phyloP scores from a whole-genome alignment of 257 asterid genomes.

The Sherardia arvensis region DNA sequence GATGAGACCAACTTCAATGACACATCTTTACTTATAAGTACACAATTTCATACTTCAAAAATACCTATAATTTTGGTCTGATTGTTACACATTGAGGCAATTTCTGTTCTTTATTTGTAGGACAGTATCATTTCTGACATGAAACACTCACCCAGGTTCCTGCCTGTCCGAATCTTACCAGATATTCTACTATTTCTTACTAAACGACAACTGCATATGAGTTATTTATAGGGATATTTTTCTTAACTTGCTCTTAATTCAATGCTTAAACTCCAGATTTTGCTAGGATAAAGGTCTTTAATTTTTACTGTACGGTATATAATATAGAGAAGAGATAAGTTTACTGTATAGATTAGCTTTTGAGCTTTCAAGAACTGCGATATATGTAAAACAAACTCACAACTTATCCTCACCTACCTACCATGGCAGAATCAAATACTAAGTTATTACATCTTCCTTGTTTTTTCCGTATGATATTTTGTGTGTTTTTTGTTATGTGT shows the following conservation, averaged over 20 bases:
- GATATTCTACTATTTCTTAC: not conserved
- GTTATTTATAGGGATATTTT: no score
- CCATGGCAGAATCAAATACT: slow-evolving; percentile 1
- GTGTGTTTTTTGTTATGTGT: not conserved
- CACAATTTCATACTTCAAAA: no score
- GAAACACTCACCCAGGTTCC: not conserved
- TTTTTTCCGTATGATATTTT: not conserved
- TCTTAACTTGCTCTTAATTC: not conserved
- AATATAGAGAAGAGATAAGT: not conserved
- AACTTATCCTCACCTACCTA: no score
- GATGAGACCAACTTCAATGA: no score
- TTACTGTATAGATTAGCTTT: not conserved
- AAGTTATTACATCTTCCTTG: not conserved
- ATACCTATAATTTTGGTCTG: no score
- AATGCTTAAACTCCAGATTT: not conserved
- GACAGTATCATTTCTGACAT: not conserved
- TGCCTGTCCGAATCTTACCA: not conserved
- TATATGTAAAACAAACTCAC: not conserved
- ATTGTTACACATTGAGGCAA: no score
- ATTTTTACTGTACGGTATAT: no score
- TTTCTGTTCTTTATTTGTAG: no score
- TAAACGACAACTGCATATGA: not conserved
- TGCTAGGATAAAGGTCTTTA: no score
- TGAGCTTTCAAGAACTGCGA: not conserved
- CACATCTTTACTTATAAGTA: no score